A percentile compares a stretch with the other conserved stretches of the same genome.
phyloP scores from a whole-genome alignment of 2,329 filamentous ascomycete genomes.

The Neospermospora avenae region DNA sequence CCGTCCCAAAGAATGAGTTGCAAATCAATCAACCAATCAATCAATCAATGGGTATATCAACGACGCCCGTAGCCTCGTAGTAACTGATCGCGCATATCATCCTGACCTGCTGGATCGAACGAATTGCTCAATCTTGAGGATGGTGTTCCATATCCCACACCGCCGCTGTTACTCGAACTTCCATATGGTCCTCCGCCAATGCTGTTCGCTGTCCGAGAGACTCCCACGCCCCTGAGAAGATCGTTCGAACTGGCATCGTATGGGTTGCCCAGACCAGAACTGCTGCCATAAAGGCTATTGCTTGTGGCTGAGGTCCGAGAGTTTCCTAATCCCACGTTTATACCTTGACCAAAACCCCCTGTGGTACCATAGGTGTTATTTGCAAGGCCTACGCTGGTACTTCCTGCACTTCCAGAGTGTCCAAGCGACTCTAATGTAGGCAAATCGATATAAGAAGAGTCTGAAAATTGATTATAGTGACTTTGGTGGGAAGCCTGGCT shows the following conservation, averaged over 20 bases:
- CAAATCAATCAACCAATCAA: neutral
- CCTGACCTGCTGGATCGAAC: conserved; percentile 23
- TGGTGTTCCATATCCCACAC: neutral
- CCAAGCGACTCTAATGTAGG: conserved; percentile 33
- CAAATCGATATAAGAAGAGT: conserved; percentile 32
- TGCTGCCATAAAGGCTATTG: conserved; percentile 25
- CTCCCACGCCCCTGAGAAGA: conserved; percentile 19
- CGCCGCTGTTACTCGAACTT: neutral
- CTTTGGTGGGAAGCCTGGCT: conserved; percentile 30
- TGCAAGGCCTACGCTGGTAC: conserved; percentile 17
- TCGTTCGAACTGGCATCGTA: conserved; percentile 24
- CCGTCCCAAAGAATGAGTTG: conserved; percentile 3
- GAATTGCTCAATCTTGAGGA: conserved; percentile 15
- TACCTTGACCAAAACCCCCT: conserved; percentile 22
- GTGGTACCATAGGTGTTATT: conserved; percentile 8
- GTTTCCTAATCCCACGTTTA: conserved; percentile 18
- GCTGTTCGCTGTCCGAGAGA: conserved; percentile 12
- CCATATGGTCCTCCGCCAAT: conserved; percentile 12
- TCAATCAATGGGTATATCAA: conserved; percentile 10
- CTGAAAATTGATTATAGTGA: conserved; percentile 31
- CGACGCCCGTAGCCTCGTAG: conserved; percentile 26
- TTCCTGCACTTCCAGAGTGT: conserved; percentile 23
- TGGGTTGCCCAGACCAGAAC: conserved; percentile 20
- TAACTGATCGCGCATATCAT: conserved; percentile 29
- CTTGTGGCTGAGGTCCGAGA: conserved; percentile 24